Percentiles rank a stretch among this genome's conserved stretches.
These are phyloP conservation scores for Wickerhamiella infanticola DNA, from an alignment of 1,139 yeast genomes.

Conservation along the genomic window DNA sequence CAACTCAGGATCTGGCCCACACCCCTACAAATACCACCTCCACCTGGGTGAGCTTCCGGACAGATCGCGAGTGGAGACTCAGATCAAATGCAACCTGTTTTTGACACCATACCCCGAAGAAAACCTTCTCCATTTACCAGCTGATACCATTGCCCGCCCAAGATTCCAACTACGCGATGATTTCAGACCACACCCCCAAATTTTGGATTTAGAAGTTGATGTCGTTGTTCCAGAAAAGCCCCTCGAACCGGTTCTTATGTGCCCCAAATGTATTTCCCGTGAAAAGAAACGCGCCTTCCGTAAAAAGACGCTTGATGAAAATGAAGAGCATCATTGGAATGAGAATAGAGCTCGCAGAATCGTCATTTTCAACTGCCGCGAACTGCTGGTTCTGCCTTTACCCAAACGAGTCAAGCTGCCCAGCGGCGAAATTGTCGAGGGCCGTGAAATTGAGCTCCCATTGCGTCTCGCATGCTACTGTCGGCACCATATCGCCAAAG, in stretches of 20 bases:
- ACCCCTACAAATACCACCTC: slow-evolving; percentile 30
- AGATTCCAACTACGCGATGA: slow-evolving; percentile 44
- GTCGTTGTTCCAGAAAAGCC: slow-evolving; percentile 27
- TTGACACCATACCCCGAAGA: slow-evolving; percentile 63
- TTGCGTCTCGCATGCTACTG: slow-evolving; percentile 90
- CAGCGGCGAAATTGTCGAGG: slow-evolving; percentile 15
- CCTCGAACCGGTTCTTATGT: slow-evolving; percentile 49
- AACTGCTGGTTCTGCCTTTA: slow-evolving; percentile 56
- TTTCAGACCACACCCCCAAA: slow-evolving; percentile 20
- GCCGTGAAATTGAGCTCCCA: slow-evolving; percentile 49
- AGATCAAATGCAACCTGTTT: slow-evolving; percentile 57
- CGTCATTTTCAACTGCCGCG: slow-evolving; percentile 79
- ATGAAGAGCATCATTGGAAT: slow-evolving; percentile 65
- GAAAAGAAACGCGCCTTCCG: slow-evolving; percentile 82
- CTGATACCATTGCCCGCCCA: slow-evolving; percentile 75
- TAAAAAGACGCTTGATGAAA: slow-evolving; percentile 51
- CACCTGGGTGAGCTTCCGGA: slow-evolving; percentile 50
- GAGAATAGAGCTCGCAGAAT: slow-evolving; percentile 63
- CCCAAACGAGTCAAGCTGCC: slow-evolving; percentile 13
- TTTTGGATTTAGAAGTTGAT: slow-evolving; percentile 23
- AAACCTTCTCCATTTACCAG: slow-evolving; percentile 58
- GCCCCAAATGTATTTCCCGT: slow-evolving; percentile 76
- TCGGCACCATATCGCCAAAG: slow-evolving; percentile 76
- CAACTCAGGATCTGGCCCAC: slow-evolving; percentile 5
- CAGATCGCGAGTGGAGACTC: slow-evolving; percentile 87